Percentiles rank a stretch among this genome's conserved stretches.
These are phyloP conservation scores for Bruguiera sexangula DNA, from an alignment of 345 rosid genomes.

Conservation along the genomic window DNA sequence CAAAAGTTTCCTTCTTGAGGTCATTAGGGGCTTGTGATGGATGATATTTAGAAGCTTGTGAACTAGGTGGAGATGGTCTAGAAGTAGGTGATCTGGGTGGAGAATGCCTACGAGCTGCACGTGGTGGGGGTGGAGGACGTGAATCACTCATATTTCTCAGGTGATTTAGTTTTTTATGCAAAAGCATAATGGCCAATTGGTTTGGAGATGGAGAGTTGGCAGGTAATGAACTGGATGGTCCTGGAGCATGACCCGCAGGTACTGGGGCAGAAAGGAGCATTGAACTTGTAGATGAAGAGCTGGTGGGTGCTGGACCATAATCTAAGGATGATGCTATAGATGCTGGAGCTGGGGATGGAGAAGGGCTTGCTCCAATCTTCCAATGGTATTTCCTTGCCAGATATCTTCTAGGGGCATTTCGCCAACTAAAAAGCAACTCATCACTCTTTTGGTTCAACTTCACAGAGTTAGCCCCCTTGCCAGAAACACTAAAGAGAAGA, in stretches of 20 bases:
- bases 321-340: too few species aligned
- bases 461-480: neutral
- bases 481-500: neutral
- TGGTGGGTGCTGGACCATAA: too few species aligned
- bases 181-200: neutral
- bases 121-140: neutral
- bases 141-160: conserved; percentile 7
- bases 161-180: conserved; percentile 2
- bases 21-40: too few species aligned
- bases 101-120: neutral
- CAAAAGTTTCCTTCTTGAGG: neutral
- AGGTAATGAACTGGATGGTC: too few species aligned
- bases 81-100: conserved; percentile 8
- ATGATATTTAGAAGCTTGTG: conserved; percentile 1
- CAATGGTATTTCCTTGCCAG: too few species aligned
- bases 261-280: too few species aligned
- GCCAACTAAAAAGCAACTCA: conserved; percentile 17
- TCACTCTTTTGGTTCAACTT: conserved; percentile 16
- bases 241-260: too few species aligned
- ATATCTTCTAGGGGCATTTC: neutral
- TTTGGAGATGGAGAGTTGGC: too few species aligned
- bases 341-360: too few species aligned
- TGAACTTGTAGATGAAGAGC: too few species aligned
- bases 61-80: conserved; percentile 26
- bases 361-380: too few species aligned